These are phyloP conservation scores for Clarireedia paspali DNA, from an alignment of 2,329 filamentous ascomycete species.

Conservation along the genomic window DNA sequence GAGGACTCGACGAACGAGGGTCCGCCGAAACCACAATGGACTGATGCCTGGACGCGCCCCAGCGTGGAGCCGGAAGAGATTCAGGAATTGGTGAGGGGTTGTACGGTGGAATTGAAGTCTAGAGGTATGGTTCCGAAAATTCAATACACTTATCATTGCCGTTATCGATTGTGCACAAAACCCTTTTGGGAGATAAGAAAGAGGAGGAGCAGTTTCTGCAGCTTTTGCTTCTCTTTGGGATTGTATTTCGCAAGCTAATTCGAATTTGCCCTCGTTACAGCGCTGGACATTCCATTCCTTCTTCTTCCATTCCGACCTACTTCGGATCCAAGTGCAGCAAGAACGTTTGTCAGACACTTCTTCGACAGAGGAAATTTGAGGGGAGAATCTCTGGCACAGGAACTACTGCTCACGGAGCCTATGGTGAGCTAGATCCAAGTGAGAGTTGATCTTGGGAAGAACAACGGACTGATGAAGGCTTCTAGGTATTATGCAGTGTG, in stretches of 20 bases:
- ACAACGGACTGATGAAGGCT: conserved; percentile 20
- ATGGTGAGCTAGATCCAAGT: conserved; percentile 55
- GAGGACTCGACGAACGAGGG: conserved; percentile 40
- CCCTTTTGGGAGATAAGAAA: conserved; percentile 5
- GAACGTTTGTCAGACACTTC: conserved; percentile 87
- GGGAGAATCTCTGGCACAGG: conserved; percentile 69
- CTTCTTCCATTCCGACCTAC: conserved; percentile 90
- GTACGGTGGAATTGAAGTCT: conserved; percentile 86
- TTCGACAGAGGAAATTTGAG: conserved; percentile 64
- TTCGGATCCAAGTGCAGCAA: conserved; percentile 84
- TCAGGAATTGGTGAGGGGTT: conserved; percentile 75
- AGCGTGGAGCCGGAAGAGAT: conserved; percentile 85
- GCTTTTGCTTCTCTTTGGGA: neutral
- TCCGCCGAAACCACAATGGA: conserved; percentile 70
- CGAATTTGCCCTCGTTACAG: conserved; percentile 37
- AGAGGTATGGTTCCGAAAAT: conserved; percentile 59
- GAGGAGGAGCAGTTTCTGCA: neutral
- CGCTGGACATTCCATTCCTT: conserved; percentile 83
- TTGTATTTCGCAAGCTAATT: conserved; percentile 21
- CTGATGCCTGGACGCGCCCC: conserved; percentile 78
- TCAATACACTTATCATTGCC: conserved; percentile 6
- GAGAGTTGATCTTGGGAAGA: neutral
- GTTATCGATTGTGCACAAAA: conserved; percentile 23
- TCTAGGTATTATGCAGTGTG: conserved; percentile 81
- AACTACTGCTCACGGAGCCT: conserved; percentile 86